Percentiles rank a stretch among this genome's conserved stretches.
phyloP scores from a whole-genome alignment of 2,329 filamentous ascomycete species.

The Gliomastix tumulicola region DNA sequence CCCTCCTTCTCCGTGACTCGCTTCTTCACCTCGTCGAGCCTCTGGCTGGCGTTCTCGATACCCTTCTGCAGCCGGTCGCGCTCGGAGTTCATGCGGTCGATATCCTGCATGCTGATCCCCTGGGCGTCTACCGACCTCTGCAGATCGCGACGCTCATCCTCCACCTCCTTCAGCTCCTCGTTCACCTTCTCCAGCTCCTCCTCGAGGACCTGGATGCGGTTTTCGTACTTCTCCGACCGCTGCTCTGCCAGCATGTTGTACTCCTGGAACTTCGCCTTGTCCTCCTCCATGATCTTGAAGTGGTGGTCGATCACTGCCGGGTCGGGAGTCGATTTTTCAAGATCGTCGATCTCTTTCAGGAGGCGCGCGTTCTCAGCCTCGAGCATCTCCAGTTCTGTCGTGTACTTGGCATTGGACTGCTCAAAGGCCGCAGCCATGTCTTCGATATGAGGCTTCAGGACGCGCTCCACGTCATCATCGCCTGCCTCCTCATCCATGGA shows the following conservation, averaged over 20 bases:
- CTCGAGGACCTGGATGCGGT: slow-evolving; percentile 72
- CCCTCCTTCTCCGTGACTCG: slow-evolving; percentile 78
- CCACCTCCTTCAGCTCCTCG: slow-evolving; percentile 68
- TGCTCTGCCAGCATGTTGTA: slow-evolving; percentile 82
- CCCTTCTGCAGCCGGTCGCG: slow-evolving; percentile 87
- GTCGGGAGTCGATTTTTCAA: slow-evolving; percentile 81
- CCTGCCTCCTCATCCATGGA: slow-evolving; percentile 83
- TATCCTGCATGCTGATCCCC: slow-evolving; percentile 95
- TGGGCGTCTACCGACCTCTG: slow-evolving; percentile 86
- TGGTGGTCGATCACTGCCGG: slow-evolving; percentile 79
- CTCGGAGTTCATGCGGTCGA: slow-evolving; percentile 97
- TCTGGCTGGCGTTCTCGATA: slow-evolving; percentile 67
- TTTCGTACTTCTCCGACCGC: slow-evolving; percentile 84
- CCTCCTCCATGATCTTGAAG: slow-evolving; percentile 90
- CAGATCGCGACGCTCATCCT: slow-evolving; percentile 72
- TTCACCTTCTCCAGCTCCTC: slow-evolving; percentile 77
- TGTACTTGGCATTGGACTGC: slow-evolving; percentile 73
- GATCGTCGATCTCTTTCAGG: slow-evolving; percentile 78
- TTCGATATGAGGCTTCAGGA: slow-evolving; percentile 77
- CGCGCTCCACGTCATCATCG: slow-evolving; percentile 73
- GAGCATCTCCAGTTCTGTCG: slow-evolving; percentile 74
- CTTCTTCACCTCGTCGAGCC: slow-evolving; percentile 80
- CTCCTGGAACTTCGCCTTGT: slow-evolving; percentile 89
- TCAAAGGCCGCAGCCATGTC: slow-evolving; percentile 87
- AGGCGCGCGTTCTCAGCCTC: slow-evolving; percentile 81